Percentiles rank a stretch among this genome's conserved stretches.
phyloP scores from a whole-genome alignment of 441 rosid genomes.

The Gossypium gossypioides region DNA sequence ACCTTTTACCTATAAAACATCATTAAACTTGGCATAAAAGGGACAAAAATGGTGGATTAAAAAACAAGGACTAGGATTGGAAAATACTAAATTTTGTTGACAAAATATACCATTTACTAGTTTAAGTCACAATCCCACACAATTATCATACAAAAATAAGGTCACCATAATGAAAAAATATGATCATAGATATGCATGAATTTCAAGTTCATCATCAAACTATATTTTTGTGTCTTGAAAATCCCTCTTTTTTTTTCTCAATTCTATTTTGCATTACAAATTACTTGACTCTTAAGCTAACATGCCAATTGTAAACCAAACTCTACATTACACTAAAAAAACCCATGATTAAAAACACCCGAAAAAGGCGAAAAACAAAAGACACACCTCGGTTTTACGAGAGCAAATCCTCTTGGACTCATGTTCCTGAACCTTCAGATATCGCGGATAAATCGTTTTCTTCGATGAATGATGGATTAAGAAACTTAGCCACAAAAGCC shows the following conservation, averaged over 20 bases:
- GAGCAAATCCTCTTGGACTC: conserved; percentile 12
- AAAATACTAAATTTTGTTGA: too few species aligned
- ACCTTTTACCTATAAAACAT: too few species aligned
- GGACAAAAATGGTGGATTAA: too few species aligned
- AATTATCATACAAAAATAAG: not conserved
- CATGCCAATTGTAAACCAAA: conserved; percentile 19
- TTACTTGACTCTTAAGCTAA: conserved; percentile 15
- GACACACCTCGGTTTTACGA: conserved; percentile 13
- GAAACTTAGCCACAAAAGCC: conserved; percentile 42
- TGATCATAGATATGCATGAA: not conserved
- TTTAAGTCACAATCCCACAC: not conserved
- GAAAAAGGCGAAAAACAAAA: conserved; percentile 20
- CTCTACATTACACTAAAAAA: conserved; percentile 25
- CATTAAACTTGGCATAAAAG: too few species aligned
- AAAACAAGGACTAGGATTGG: too few species aligned
- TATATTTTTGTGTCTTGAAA: not conserved
- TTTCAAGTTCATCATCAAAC: not conserved
- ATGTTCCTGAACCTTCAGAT: conserved; percentile 38
- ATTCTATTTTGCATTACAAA: conserved; percentile 10
- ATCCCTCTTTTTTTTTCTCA: not conserved
- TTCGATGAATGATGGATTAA: conserved; percentile 26
- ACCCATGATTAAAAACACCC: conserved; percentile 12
- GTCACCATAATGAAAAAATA: not conserved
- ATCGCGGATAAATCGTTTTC: conserved; percentile 24
- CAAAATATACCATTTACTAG: too few species aligned